A percentile compares a stretch with the other conserved stretches of the same genome.
phyloP scores from a whole-genome alignment of 176 grass and related monocot genomes.

The Aechmea fasciata region DNA sequence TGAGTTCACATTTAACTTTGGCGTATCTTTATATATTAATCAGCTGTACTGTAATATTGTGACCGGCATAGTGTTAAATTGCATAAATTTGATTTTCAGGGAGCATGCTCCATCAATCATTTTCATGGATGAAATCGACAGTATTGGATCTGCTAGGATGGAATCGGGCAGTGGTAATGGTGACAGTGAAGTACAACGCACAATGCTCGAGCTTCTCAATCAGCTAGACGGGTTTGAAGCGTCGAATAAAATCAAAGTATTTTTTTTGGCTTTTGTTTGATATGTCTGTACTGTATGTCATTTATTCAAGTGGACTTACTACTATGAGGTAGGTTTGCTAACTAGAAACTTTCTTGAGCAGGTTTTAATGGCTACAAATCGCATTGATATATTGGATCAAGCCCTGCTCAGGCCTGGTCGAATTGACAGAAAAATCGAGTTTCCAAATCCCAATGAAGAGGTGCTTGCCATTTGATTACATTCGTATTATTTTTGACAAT shows the following conservation, averaged over 20 bases:
- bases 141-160: constrained; percentile 95
- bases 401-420: constrained; percentile 74
- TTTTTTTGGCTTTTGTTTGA: neutral
- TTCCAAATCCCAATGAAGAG: constrained; percentile 67
- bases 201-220: constrained; percentile 99
- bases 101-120: constrained; percentile 97
- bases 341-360: constrained; percentile 7
- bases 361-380: constrained; percentile 77
- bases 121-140: constrained; percentile 99
- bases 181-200: constrained; percentile 95
- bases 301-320: too few relatives aligned
- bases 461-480: constrained; percentile 21
- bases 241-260: constrained; percentile 97
- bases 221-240: constrained; percentile 99
- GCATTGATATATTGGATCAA: constrained; percentile 76
- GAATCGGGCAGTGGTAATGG: constrained; percentile 91
- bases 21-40: too few relatives aligned
- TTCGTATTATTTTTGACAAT: neutral
- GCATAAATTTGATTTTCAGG: constrained; percentile 24
- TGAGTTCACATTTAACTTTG: too few relatives aligned
- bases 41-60: neutral
- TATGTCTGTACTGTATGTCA: neutral
- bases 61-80: neutral
- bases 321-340: neutral
- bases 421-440: constrained; percentile 82